Evolutionary conservation across 306 rosid species (phyloP).

Genomic region (Inga leiocalycina): DNA sequence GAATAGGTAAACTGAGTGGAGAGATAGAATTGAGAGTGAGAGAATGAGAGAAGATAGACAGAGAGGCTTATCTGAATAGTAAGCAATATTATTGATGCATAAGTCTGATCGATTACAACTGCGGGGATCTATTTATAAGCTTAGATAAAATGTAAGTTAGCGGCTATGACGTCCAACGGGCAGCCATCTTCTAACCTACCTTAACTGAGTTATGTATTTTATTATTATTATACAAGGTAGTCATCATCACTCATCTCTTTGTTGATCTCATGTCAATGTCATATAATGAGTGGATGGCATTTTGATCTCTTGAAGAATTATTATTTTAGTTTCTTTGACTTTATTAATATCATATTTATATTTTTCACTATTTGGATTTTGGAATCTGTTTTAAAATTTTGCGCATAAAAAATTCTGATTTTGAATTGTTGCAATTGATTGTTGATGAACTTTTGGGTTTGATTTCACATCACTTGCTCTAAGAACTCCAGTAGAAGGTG

Average conservation of each 20-base stretch:
- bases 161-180: too few species aligned
- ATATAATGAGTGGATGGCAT: neutral
- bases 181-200: too few species aligned
- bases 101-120: too few species aligned
- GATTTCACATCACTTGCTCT: neutral
- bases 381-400: neutral
- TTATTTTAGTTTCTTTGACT: neutral
- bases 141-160: too few species aligned
- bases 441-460: conserved; percentile 8
- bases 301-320: neutral
- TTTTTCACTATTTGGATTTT: neutral
- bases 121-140: too few species aligned
- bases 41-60: too few species aligned
- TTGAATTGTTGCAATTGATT: conserved; percentile 5
- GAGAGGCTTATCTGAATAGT: too few species aligned
- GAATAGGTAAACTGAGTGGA: too few species aligned
- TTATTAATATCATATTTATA: neutral
- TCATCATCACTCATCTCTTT: neutral
- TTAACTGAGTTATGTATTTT: too few species aligned
- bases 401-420: neutral
- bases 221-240: too few species aligned
- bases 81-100: too few species aligned
- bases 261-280: neutral
- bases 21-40: too few species aligned
- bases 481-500: neutral